Evolutionary conservation across 768 basidiomycete genomes (phyloP).

Genomic region (Myochromella boudieri): DNA sequence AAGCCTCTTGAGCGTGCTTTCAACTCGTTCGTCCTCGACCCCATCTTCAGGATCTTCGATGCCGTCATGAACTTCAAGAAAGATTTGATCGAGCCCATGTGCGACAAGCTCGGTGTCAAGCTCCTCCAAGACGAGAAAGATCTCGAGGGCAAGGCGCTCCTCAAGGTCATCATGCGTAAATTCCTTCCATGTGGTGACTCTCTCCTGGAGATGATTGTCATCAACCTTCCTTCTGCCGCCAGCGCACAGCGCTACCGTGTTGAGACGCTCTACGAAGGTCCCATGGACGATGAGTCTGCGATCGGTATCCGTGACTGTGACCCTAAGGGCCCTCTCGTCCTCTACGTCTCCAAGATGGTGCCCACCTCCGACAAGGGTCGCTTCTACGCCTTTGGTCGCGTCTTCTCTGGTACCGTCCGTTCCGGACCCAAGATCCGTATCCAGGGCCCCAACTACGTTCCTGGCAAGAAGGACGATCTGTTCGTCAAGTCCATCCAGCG

Average conservation of each 20-base stretch:
- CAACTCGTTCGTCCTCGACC: conserved; percentile 97
- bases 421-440: conserved; percentile 99
- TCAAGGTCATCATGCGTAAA: conserved; percentile 98
- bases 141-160: conserved; percentile 91
- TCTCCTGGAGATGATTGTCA: conserved; percentile 99
- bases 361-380: conserved; percentile 99
- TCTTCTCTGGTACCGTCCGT: conserved; percentile 97
- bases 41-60: conserved; percentile 98
- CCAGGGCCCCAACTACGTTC: conserved; percentile 98
- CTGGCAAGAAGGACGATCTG: conserved; percentile 98
- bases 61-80: conserved; percentile 99
- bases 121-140: conserved; percentile 88
- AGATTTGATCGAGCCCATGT: conserved; percentile 77
- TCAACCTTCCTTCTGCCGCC: conserved; percentile 95
- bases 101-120: conserved; percentile 95
- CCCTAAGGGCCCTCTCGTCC: conserved; percentile 92
- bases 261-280: conserved; percentile 99
- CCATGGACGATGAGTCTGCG: conserved; percentile 99
- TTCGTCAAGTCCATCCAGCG: conserved; percentile 99
- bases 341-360: conserved; percentile 99
- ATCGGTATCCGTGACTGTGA: conserved; percentile 98
- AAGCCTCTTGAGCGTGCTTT: conserved; percentile 97
- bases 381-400: conserved; percentile 99
- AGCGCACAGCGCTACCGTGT: conserved; percentile 99
- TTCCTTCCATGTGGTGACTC: conserved; percentile 99